Evolutionary conservation across 768 basidiomycete genomes (phyloP).

Genomic region (Suillus ampliporus): DNA sequence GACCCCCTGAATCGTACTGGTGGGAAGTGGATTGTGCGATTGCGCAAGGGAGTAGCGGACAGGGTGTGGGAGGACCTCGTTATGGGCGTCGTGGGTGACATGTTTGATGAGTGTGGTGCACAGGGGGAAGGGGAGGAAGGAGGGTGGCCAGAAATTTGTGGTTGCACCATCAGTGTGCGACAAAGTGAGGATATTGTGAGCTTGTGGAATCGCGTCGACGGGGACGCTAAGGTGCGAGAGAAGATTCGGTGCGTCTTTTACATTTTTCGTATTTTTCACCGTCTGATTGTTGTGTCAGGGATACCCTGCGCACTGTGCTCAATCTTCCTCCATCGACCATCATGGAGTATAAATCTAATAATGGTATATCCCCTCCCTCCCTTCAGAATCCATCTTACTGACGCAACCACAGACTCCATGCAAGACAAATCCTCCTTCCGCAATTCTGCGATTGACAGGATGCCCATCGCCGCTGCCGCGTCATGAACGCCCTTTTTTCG

Average conservation of each 20-base stretch:
- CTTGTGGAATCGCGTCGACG: slow-evolving; percentile 89
- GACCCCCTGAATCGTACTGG: slow-evolving; percentile 87
- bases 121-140: slow-evolving; percentile 40
- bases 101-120: slow-evolving; percentile 72
- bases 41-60: slow-evolving; percentile 90
- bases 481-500: slow-evolving; percentile 14
- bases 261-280: slow-evolving; percentile 23
- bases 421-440: slow-evolving; percentile 89
- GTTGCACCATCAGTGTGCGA: slow-evolving; percentile 92
- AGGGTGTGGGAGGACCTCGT: slow-evolving; percentile 91
- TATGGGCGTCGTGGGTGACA: slow-evolving; percentile 87
- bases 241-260: slow-evolving; percentile 74
- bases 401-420: slow-evolving; percentile 71
- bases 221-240: slow-evolving; percentile 75
- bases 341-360: slow-evolving; percentile 97
- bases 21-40: slow-evolving; percentile 94
- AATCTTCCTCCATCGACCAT: slow-evolving; percentile 77
- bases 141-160: slow-evolving; percentile 83
- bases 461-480: slow-evolving; percentile 24
- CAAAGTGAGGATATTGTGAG: slow-evolving; percentile 94
- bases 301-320: slow-evolving; percentile 78
- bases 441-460: slow-evolving; percentile 60
- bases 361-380: slow-evolving; percentile 52
- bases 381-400: not conserved
- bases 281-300: slow-evolving; percentile 50